Evolutionary conservation across 441 rosid genomes (phyloP).

Genomic region (Pelargonium fulgidum): DNA sequence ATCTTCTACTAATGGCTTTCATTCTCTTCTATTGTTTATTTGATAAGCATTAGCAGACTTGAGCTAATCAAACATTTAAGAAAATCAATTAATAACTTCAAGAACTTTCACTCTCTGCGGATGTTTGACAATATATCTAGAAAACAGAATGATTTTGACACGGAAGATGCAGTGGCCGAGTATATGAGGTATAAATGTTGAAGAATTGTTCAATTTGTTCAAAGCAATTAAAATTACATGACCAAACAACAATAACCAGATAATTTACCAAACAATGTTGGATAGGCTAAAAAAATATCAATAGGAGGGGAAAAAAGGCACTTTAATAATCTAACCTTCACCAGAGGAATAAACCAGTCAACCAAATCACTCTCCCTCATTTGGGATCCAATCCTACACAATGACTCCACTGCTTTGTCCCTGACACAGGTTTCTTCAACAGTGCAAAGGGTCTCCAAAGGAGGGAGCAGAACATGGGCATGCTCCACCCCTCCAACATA

Average conservation of each 20-base stretch:
- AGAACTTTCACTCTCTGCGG: background rate
- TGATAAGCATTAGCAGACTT: background rate
- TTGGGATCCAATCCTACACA: constrained; percentile 79
- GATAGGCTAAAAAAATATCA: no score
- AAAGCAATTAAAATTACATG: no score
- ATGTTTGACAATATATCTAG: background rate
- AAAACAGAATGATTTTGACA: background rate
- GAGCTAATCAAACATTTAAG: background rate
- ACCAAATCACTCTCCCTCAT: constrained; percentile 77
- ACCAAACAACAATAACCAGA: no score
- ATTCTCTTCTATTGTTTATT: background rate
- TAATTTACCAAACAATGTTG: no score
- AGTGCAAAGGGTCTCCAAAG: constrained; percentile 71
- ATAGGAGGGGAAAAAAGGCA: no score
- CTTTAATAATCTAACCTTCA: constrained; percentile 47
- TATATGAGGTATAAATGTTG: no score
- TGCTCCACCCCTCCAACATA: constrained; percentile 83
- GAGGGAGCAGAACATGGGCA: constrained; percentile 72
- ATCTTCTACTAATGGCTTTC: background rate
- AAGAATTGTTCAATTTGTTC: no score
- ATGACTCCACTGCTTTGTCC: constrained; percentile 78
- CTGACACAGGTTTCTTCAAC: constrained; percentile 94
- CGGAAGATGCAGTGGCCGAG: no score
- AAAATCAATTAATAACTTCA: background rate
- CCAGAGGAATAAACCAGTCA: constrained; percentile 63